Base-by-base conservation (phyloP, 129 eudicot species). In the Oenanthe sinensis region DNA sequence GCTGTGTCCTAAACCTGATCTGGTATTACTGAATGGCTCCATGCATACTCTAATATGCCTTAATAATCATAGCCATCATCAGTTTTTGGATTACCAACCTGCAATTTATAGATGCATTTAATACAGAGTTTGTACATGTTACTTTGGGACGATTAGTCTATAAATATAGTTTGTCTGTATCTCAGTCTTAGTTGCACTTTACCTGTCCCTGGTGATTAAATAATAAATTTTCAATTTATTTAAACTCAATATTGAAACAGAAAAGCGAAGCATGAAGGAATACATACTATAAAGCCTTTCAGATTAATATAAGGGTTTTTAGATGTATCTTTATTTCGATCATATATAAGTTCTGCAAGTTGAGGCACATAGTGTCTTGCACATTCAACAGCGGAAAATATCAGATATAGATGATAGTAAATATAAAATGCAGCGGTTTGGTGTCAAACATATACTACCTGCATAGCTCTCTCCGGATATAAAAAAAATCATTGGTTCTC, bases 381-480 rank as follows among this genome's bases (percentile, higher is more conserved):
- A n/a, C 46, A 74, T 19, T 20, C 5, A 47, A n/a, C 0, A 39
- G 36, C 37, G 12, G 40, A 43, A 9, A 10, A 46, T 13, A 50
- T 68, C 52, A 47, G 62, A 60, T 5, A n/a, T 20, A 5, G 16
- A 79, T 50, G 26, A 54, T 42, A 54, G 45, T 14, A 70, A 33
- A 13, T 28, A 26, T 65, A 47, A 36, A 79, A 48, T 44, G 50
- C 48, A 68, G 49, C 1, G 15, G 26, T n/a, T 48, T 20, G 26
- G 40, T 16, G n/a, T 20, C 15, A 4, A 1, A 50, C 14, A 42
- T 33, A 37, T 48, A 79, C 73, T 43, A 89, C 98, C 98, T 48
- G 93, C 96, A 80, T 94, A 94, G 77, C 98, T 94, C 83, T 94
- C 98, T 75, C 97, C 98, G 8, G 93, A 76, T 74, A 94, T 78